phyloP scores from a whole-genome alignment of 148 eudicot genomes.

The Heliosperma pusillum region DNA sequence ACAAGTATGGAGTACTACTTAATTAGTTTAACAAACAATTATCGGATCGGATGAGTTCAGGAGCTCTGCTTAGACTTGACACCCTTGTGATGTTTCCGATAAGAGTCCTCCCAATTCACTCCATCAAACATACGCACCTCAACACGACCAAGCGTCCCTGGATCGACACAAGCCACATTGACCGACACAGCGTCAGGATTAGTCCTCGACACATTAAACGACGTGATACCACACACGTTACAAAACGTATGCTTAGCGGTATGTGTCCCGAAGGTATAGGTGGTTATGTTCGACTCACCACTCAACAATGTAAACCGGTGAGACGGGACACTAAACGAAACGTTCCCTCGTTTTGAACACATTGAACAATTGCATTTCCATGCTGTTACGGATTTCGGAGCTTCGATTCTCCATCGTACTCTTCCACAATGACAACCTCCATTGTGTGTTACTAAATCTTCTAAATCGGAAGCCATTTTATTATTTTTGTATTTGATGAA shows the following conservation, averaged over 20 bases:
- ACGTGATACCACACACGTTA: constrained; percentile 12
- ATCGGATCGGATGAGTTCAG: not conserved
- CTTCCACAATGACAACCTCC: constrained; percentile 9
- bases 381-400: not conserved
- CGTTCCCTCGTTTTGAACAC: constrained; percentile 12
- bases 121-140: constrained; percentile 7
- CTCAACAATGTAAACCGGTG: not conserved
- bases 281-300: constrained; percentile 10
- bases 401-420: constrained; percentile 10
- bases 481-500: not conserved
- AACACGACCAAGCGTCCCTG: not conserved
- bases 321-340: constrained; percentile 14
- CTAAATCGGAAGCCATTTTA: constrained; percentile 2
- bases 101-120: constrained; percentile 12
- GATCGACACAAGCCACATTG: constrained; percentile 15
- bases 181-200: constrained; percentile 2
- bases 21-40: too few species aligned
- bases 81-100: not conserved
- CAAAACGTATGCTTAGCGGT: constrained; percentile 12
- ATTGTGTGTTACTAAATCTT: constrained; percentile 8
- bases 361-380: constrained; percentile 12
- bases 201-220: constrained; percentile 14
- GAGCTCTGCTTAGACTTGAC: not conserved
- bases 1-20: too few species aligned
- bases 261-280: constrained; percentile 11